Base-by-base conservation (phyloP, 768 basidiomycete genomes). In the Tylopilus felleus region DNA sequence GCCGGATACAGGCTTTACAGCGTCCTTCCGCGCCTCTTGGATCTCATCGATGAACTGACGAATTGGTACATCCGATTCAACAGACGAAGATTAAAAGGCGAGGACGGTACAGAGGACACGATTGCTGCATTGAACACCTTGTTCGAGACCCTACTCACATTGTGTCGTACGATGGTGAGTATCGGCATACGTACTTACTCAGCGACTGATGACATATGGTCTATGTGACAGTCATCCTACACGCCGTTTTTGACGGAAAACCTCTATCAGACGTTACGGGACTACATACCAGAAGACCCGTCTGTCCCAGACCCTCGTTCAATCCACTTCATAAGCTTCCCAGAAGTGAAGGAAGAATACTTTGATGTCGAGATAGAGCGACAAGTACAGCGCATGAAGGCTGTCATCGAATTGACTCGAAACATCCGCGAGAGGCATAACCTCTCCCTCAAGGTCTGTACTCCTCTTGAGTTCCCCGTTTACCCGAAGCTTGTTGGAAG, bases 31-130 rank as follows among this genome's bases (percentile, higher is more conserved):
- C 84, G 93, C 31, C 77, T 98, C 39, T 77, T 98, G 54, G 88
- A 90, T 59, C 85, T 99, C 53, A 81, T 99, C 28, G 93, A 96
- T 60, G 97, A 98, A 71, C 79, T 98, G 55, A 99, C 97, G 21
- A 99, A 99, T 69, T 98, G 95, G 94, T 99, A 99, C 73, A 98
- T 99, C 67, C 93, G 97, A 45, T 98, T 98, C 77, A 99, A 99
- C 73, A 86, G 97, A 41, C 88, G 87, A 60, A 83, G 97, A 16
- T 76, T 99, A 56, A 99, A 99, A 79, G 97, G 97, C 42, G 91
- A 96, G 70, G 88, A 93, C 63, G 90, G 96, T 3, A 77, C 80
- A 52, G 90, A 93, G 58, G 96, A 98, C 63, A 94, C 94, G 8
- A 67, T 84, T 16, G 74, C 85, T 19, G 97, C 96, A 17, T 76